A percentile compares a stretch with the other conserved stretches of the same genome.
phyloP scores from a whole-genome alignment of 169 alveolate genomes.

The Fabrea salina region DNA sequence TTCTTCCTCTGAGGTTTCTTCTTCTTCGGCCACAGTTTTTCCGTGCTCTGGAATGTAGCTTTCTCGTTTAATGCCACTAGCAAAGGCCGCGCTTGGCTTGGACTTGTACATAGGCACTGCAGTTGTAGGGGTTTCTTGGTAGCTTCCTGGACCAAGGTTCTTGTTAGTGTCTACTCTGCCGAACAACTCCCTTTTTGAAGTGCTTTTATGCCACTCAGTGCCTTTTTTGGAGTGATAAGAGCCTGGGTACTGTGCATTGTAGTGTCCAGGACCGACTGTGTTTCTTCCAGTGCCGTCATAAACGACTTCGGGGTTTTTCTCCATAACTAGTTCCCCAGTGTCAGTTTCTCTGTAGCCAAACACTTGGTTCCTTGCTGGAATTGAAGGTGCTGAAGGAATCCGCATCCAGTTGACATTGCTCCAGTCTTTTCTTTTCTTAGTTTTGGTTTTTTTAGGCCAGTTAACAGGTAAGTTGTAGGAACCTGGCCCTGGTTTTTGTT shows the following conservation, averaged over 20 bases:
- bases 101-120: constrained; percentile 43
- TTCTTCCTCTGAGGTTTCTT: background rate
- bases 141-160: constrained; percentile 59
- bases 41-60: constrained; percentile 13
- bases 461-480: background rate
- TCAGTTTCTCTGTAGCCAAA: constrained; percentile 57
- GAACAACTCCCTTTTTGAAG: constrained; percentile 31
- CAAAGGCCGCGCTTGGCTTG: constrained; percentile 34
- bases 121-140: constrained; percentile 34
- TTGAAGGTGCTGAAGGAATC: constrained; percentile 54
- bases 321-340: constrained; percentile 48
- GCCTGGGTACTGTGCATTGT: constrained; percentile 35
- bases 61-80: background rate
- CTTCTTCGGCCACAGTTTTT: constrained; percentile 39
- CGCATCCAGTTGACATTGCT: constrained; percentile 25
- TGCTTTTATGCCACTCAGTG: constrained; percentile 36
- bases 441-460: background rate
- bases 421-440: constrained; percentile 14
- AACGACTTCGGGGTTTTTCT: constrained; percentile 47
- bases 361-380: constrained; percentile 54
- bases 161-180: background rate
- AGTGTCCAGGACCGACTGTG: constrained; percentile 77
- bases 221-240: no score
- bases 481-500: constrained; percentile 49
- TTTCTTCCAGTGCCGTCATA: constrained; percentile 60